These are phyloP conservation scores for Botrytis hyacinthi DNA, from an alignment of 2,329 filamentous ascomycete genomes.

Conservation along the genomic window DNA sequence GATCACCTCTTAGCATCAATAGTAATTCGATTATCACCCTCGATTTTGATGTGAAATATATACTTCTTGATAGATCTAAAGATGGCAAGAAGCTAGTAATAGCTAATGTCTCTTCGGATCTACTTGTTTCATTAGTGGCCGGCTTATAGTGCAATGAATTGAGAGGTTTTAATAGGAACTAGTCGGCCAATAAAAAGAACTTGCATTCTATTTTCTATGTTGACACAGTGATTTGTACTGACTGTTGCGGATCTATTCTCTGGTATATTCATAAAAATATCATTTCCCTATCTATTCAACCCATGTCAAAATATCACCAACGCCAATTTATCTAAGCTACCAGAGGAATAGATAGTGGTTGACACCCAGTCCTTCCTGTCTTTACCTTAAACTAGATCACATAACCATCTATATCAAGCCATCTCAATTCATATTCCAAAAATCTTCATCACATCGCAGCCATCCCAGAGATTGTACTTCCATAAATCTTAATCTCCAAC, in stretches of 20 bases:
- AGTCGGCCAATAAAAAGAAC: background rate
- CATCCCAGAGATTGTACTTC: background rate
- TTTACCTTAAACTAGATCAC: background rate
- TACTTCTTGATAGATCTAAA: too few species aligned
- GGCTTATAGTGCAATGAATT: too few species aligned
- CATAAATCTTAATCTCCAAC: background rate
- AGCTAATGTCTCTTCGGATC: accelerated
- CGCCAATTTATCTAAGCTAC: background rate
- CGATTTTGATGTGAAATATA: background rate
- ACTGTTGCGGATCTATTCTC: background rate
- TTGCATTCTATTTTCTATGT: background rate
- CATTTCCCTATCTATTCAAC: slow-evolving; percentile 1
- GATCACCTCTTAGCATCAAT: background rate
- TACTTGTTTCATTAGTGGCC: too few species aligned
- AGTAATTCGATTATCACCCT: background rate
- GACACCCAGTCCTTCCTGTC: background rate
- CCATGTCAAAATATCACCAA: background rate
- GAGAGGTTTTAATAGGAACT: background rate
- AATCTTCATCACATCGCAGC: background rate
- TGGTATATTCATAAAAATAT: background rate
- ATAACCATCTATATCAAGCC: background rate
- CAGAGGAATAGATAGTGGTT: background rate
- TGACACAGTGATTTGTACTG: background rate
- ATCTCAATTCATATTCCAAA: background rate
- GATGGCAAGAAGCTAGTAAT: too few species aligned